phyloP scores from a whole-genome alignment of 495 filamentous ascomycete species.

The Pseudevernia furfuracea region DNA sequence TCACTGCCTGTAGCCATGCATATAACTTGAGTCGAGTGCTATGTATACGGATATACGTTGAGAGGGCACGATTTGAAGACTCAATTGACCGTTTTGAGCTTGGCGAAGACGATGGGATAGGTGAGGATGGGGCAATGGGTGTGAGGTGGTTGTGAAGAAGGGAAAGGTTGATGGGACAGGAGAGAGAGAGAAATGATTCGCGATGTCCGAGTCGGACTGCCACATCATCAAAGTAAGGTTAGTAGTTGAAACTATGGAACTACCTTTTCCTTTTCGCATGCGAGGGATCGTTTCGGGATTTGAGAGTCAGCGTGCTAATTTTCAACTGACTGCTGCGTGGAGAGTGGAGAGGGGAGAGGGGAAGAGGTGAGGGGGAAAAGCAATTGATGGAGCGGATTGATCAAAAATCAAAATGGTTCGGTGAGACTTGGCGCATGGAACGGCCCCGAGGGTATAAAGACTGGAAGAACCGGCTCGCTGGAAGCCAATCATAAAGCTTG shows the following conservation, averaged over 20 bases:
- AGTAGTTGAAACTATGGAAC: not conserved
- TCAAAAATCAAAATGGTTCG: no score
- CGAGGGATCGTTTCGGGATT: not conserved
- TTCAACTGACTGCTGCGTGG: no score
- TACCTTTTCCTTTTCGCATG: not conserved
- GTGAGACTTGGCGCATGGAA: not conserved
- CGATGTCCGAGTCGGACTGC: not conserved
- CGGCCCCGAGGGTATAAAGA: not conserved
- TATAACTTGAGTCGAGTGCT: constrained; percentile 3
- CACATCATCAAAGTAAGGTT: constrained; percentile 8
- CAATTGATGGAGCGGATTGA: no score
- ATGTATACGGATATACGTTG: not conserved
- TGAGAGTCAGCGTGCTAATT: no score
- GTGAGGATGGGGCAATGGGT: not conserved
- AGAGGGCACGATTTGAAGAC: not conserved
- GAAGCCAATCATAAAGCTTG: constrained; percentile 13
- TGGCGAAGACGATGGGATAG: not conserved
- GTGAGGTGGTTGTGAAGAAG: not conserved
- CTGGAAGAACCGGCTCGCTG: constrained; percentile 5
- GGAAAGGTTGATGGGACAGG: not conserved
- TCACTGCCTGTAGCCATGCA: constrained; percentile 26
- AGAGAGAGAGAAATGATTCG: not conserved
- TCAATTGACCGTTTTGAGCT: not conserved
- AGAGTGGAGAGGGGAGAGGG: no score
- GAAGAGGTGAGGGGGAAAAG: no score